Evolutionary conservation across 1,284 basidiomycete genomes (phyloP).

Genomic region (Meira miltonrushii): DNA sequence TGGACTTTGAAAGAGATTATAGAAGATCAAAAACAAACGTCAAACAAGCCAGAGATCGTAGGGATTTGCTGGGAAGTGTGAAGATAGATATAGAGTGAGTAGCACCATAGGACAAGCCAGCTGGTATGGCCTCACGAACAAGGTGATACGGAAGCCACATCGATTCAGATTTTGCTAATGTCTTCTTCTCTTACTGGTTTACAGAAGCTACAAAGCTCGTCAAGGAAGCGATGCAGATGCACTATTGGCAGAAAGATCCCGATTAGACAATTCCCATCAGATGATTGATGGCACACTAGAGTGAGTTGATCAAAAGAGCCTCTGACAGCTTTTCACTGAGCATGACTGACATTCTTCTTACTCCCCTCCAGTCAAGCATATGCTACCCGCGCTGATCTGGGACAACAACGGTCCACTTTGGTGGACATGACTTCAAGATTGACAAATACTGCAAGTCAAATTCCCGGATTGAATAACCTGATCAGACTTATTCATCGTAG

Average conservation of each 20-base stretch:
- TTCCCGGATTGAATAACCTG: constrained; percentile 88
- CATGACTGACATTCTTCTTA: background rate
- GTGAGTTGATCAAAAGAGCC: constrained; percentile 55
- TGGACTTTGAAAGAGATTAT: constrained; percentile 75
- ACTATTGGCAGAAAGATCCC: constrained; percentile 75
- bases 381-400: constrained; percentile 90
- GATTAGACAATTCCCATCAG: constrained; percentile 83
- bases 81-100: constrained; percentile 88
- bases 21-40: constrained; percentile 52
- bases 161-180: background rate
- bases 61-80: constrained; percentile 82
- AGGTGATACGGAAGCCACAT: no score
- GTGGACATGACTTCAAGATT: constrained; percentile 76
- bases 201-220: constrained; percentile 65
- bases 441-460: constrained; percentile 63
- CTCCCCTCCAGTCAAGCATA: constrained; percentile 75
- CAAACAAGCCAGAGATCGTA: constrained; percentile 75
- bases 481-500: constrained; percentile 87
- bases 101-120: constrained; percentile 7
- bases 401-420: constrained; percentile 72
- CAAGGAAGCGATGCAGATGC: constrained; percentile 75
- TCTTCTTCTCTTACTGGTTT: background rate
- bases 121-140: background rate
- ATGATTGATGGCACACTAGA: constrained; percentile 90
- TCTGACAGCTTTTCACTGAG: background rate